A percentile compares a stretch with the other conserved stretches of the same genome.
Evolutionary conservation across 202 grass and related monocot genomes (phyloP).

Genomic region (Saccharum hybrid): DNA sequence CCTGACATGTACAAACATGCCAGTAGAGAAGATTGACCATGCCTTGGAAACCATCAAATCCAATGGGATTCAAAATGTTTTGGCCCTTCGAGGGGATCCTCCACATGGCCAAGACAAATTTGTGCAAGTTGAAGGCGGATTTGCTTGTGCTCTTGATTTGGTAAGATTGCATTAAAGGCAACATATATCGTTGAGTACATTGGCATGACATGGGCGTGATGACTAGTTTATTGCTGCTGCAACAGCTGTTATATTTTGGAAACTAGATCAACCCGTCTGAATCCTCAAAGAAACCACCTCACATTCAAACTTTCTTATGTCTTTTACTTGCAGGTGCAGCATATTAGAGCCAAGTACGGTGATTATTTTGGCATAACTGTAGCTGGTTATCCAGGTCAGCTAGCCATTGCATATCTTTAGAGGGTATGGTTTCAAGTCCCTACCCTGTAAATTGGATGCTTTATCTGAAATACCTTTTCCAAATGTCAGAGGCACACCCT

Average conservation of each 20-base stretch:
- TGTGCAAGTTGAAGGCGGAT: constrained; percentile 82
- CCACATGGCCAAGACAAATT: constrained; percentile 87
- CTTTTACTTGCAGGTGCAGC: constrained; percentile 68
- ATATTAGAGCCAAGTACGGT: constrained; percentile 71
- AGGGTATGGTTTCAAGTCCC: constrained; percentile 13
- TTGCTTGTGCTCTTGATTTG: constrained; percentile 88
- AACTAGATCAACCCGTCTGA: constrained; percentile 11
- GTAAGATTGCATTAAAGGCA: constrained; percentile 38
- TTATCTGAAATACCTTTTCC: constrained; percentile 23
- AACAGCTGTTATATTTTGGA: neutral
- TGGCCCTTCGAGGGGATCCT: constrained; percentile 86
- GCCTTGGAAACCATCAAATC: constrained; percentile 76
- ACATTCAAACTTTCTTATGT: constrained; percentile 34
- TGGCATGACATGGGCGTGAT: neutral
- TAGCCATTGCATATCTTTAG: constrained; percentile 31
- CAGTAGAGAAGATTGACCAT: constrained; percentile 83
- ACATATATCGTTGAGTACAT: neutral
- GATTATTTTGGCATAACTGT: constrained; percentile 93
- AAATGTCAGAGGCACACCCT: constrained; percentile 88
- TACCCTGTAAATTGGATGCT: constrained; percentile 3
- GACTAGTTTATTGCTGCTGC: neutral
- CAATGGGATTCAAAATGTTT: constrained; percentile 95
- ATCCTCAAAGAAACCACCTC: constrained; percentile 6
- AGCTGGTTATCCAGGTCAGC: constrained; percentile 84
- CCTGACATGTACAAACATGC: constrained; percentile 94